Evolutionary conservation across 192 early-diverging fungal genomes (phyloP).

Genomic region (Glomus cerebriforme): DNA sequence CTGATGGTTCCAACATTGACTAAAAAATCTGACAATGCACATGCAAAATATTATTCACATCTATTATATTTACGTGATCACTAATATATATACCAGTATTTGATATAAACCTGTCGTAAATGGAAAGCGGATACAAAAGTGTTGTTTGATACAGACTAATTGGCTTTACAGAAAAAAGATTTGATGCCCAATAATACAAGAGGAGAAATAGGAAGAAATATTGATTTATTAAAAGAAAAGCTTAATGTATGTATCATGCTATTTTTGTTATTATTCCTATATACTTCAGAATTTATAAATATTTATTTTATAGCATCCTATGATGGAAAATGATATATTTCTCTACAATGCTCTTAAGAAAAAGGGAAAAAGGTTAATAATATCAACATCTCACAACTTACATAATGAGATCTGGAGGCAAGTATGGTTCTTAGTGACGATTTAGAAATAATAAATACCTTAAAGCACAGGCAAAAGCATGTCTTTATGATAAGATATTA

Average conservation of each 20-base stretch:
- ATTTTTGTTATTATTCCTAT: neutral
- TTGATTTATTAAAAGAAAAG: slow-evolving; percentile 11
- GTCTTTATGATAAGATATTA: slow-evolving; percentile 24
- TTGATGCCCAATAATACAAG: neutral
- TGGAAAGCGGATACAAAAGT: neutral
- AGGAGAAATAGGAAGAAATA: slow-evolving; percentile 5
- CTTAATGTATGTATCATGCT: too few species aligned
- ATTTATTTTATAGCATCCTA: neutral
- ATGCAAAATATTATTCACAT: neutral
- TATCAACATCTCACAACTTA: slow-evolving; percentile 8
- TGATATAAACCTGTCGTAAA: neutral
- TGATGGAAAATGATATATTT: slow-evolving; percentile 1
- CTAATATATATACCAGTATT: neutral
- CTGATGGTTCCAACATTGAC: too few species aligned
- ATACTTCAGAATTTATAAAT: neutral
- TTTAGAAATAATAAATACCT: slow-evolving; percentile 12
- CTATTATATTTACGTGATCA: neutral
- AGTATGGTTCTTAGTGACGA: slow-evolving; percentile 21
- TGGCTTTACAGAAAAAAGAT: neutral
- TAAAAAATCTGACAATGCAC: slow-evolving; percentile 1
- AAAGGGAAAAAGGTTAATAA: slow-evolving; percentile 1
- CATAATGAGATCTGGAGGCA: neutral
- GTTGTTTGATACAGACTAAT: neutral
- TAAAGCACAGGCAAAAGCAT: neutral
- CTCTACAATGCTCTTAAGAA: slow-evolving; percentile 18